phyloP scores from a whole-genome alignment of 306 rosid genomes.

The Urtica urens region DNA sequence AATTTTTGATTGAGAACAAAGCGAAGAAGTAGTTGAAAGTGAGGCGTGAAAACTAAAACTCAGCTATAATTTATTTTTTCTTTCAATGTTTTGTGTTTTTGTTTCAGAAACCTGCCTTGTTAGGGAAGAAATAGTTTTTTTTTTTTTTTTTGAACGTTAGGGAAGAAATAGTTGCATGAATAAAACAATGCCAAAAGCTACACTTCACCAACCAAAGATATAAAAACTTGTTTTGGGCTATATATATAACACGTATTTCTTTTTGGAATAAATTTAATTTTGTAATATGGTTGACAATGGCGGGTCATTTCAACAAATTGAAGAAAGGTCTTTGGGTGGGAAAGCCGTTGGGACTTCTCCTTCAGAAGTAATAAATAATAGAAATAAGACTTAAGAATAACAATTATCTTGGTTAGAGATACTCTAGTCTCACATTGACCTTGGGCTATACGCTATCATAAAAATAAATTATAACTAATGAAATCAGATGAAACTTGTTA shows the following conservation, averaged over 20 bases:
- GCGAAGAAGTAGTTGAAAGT: conserved; percentile 53
- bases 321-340: background rate
- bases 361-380: conserved; percentile 3
- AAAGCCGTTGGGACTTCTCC: conserved; percentile 12
- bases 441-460: no score
- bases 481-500: no score
- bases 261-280: background rate
- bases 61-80: conserved; percentile 21
- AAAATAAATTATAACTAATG: no score
- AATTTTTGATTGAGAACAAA: conserved; percentile 40
- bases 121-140: conserved; percentile 33
- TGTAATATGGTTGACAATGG: background rate
- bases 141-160: background rate
- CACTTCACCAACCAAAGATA: conserved; percentile 44
- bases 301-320: conserved; percentile 13
- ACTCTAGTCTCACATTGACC: no score
- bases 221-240: conserved; percentile 15
- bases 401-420: no score
- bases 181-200: conserved; percentile 18
- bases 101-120: conserved; percentile 37
- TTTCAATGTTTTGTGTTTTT: no score
- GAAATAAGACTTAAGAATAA: no score
- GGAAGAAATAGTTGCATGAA: conserved; percentile 3
- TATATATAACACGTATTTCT: background rate
- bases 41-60: conserved; percentile 40